Conservation (phyloP, 257 asterid species). For the Nicotiana otophora region DNA sequence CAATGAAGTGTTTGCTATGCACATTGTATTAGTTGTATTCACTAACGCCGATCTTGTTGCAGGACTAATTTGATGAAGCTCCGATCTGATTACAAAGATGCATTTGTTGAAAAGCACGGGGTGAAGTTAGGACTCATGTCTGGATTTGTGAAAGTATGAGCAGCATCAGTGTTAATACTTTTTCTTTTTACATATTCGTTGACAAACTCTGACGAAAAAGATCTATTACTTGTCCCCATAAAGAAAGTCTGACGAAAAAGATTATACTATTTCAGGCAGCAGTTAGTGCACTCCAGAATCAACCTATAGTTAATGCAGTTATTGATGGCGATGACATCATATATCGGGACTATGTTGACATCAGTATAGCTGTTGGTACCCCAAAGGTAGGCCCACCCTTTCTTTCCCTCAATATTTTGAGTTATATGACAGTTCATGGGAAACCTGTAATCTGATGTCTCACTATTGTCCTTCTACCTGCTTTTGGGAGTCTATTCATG, state of each 20-base stretch:
- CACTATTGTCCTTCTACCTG: not conserved
- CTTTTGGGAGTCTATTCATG: not conserved
- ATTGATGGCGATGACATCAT: conserved; percentile 98
- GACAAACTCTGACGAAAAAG: not conserved
- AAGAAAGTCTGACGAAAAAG: not conserved
- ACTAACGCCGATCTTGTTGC: conserved; percentile 14
- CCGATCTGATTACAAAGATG: conserved; percentile 92
- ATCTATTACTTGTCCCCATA: not conserved
- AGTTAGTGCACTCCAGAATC: conserved; percentile 86
- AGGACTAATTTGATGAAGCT: conserved; percentile 99
- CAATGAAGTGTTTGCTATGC: not conserved
- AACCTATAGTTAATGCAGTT: conserved; percentile 93
- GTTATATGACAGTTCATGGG: not conserved
- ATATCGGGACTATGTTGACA: conserved; percentile 84
- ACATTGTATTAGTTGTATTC: not conserved
- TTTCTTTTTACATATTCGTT: not conserved
- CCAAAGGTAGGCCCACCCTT: conserved; percentile 58
- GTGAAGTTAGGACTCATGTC: conserved; percentile 98
- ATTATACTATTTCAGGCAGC: conserved; percentile 68
- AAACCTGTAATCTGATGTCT: not conserved
- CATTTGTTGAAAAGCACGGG: conserved; percentile 93
- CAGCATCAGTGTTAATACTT: not conserved
- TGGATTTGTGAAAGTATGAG: conserved; percentile 81
- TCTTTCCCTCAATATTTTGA: not conserved
- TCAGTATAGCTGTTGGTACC: conserved; percentile 99